Base-by-base conservation (phyloP, 345 rosid species). In the Nephelium lappaceum region DNA sequence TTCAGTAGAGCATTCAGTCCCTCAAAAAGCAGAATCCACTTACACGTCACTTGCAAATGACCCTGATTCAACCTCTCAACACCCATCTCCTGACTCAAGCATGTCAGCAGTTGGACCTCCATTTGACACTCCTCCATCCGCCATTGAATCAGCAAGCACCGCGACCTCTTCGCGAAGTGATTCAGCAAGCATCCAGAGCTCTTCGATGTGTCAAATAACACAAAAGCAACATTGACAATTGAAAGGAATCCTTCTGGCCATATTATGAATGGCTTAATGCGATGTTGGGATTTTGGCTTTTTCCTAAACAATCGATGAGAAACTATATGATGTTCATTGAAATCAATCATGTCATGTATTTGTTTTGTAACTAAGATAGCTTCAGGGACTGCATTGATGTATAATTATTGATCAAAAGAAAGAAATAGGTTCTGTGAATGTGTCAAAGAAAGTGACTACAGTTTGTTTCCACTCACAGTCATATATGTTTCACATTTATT, bases 201-300 rank as follows among this genome's bases (percentile, higher is more conserved):
- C 86, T 49, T 71, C 80, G 98, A 92, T 82, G 83, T 93, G 81
- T 91, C 97, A 62, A 85, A 85, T 47, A 85, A 82, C 58, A 95
- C 98, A 53, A 95, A 89, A 84, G 98, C 98, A 66, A 91, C 97
- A 18, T 76, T 93, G 79, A 92, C 95, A 23, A 91, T 92, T 75
- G 92, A 77, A 51, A 86, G 88, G 75, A 92, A 82, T 79, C 90
- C 97, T 15, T 83, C 93, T 42, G 87, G 79, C 78, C 88, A 93
- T 66, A 79, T 92, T 21, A 86, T 93, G 88, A 98, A 92, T 9
- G 97, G 98, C 66, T 87, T 95, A 85, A 83, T 87, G 86, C 93
- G 97, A 3, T 88, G 94, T 3, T 91, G 97, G 98, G 97, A 95
- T 91, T 87, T 93, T 72, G 87, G 86, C 79, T 87, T 91, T 84